Evolutionary conservation across 768 basidiomycete genomes (phyloP).

Genomic region (Boletus pseudo-olivaceus): DNA sequence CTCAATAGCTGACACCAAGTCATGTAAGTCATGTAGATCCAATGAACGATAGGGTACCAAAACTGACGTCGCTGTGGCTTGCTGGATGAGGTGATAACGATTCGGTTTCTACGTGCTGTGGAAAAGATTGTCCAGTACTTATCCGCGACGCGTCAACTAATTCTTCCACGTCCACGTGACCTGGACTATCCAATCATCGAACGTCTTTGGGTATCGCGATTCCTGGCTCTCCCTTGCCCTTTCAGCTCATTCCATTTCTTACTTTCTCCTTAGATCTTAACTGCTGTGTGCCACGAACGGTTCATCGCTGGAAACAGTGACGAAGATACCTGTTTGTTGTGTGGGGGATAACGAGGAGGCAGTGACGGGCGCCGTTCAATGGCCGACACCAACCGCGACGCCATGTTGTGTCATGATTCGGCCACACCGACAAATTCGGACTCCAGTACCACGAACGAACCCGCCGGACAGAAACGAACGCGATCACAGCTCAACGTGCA

Average conservation of each 20-base stretch:
- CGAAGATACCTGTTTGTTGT: not conserved
- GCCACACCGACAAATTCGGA: constrained; percentile 1
- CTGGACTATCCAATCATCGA: not conserved
- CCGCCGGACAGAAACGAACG: constrained; percentile 30
- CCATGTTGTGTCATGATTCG: constrained; percentile 5
- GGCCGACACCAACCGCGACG: constrained; percentile 16
- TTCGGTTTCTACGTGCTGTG: no score
- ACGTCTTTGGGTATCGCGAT: not conserved
- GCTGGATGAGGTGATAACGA: no score
- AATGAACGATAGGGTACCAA: no score
- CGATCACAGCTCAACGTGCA: constrained; percentile 51
- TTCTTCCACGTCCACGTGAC: constrained; percentile 2
- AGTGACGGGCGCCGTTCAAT: constrained; percentile 9
- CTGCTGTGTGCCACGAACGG: not conserved
- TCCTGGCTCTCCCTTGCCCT: not conserved
- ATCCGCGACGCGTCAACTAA: no score
- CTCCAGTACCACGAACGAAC: not conserved
- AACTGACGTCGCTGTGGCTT: no score
- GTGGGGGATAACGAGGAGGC: not conserved
- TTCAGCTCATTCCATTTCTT: not conserved
- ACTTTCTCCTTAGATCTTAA: not conserved
- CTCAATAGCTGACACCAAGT: not conserved
- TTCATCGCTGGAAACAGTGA: not conserved
- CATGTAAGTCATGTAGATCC: not conserved
- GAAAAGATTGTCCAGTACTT: no score